Percentiles rank a stretch among this genome's conserved stretches.
These are phyloP conservation scores for Gnomoniopsis smithogilvyi DNA, from an alignment of 2,329 filamentous ascomycete genomes.

Conservation along the genomic window DNA sequence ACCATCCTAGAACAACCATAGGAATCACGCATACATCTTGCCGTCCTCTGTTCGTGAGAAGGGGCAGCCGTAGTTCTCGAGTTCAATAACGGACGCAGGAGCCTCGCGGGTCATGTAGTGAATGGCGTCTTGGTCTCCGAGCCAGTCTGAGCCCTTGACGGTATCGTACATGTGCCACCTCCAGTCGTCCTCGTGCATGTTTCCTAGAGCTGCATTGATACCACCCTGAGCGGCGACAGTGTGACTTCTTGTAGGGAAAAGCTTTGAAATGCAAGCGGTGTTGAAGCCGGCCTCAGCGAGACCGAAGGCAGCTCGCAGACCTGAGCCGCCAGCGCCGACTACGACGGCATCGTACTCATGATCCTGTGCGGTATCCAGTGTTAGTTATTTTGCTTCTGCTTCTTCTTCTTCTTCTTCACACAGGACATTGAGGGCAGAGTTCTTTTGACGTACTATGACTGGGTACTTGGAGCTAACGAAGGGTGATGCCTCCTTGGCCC, in stretches of 20 bases:
- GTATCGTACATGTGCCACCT: conserved; percentile 99
- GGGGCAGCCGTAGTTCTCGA: conserved; percentile 96
- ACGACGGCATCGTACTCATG: conserved; percentile 99
- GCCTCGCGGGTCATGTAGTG: conserved; percentile 98
- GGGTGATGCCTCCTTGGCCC: conserved; percentile 89
- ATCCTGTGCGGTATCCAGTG: conserved; percentile 52
- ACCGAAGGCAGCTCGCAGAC: conserved; percentile 79
- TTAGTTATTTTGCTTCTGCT: not conserved
- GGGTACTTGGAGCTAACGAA: conserved; percentile 89
- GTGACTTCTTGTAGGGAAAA: conserved; percentile 82
- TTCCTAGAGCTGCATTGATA: conserved; percentile 85
- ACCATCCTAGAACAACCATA: not conserved
- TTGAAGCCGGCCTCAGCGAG: conserved; percentile 83
- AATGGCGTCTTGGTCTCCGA: conserved; percentile 95
- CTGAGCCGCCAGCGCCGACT: conserved; percentile 78
- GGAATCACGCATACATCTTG: conserved; percentile 65
- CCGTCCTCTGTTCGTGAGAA: conserved; percentile 96
- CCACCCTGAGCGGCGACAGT: conserved; percentile 80
- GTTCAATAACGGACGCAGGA: conserved; percentile 84
- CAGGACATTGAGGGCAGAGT: conserved; percentile 5
- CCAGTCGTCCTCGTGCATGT: conserved; percentile 99
- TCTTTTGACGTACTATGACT: conserved; percentile 68
- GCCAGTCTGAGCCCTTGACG: conserved; percentile 96
- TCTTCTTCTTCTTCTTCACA: too few species aligned
- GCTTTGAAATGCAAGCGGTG: conserved; percentile 82